Percentiles rank a stretch among this genome's conserved stretches.
Evolutionary conservation across 2,329 filamentous ascomycete genomes (phyloP).

Genomic region (Claviceps fusiformis): DNA sequence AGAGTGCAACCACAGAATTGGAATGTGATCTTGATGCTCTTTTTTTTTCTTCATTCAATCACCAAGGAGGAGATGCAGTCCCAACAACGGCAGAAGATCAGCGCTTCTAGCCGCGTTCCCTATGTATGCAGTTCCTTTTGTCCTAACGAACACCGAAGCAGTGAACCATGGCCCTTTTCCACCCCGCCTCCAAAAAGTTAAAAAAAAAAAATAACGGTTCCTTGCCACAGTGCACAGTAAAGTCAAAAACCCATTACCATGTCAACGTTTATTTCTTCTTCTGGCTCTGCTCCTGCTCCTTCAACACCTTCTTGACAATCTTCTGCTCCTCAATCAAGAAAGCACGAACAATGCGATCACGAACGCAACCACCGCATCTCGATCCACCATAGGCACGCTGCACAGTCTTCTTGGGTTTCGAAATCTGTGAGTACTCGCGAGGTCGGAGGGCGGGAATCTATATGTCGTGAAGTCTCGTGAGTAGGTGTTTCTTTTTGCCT

Average conservation of each 20-base stretch:
- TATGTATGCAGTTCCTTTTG: slow-evolving; percentile 35
- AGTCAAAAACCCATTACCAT: slow-evolving; percentile 14
- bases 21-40: slow-evolving; percentile 23
- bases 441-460: slow-evolving; percentile 93
- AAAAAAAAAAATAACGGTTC: slow-evolving; percentile 14
- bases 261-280: slow-evolving; percentile 53
- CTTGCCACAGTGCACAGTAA: slow-evolving; percentile 23
- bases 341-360: slow-evolving; percentile 92
- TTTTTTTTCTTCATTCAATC: slow-evolving; percentile 29
- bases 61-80: slow-evolving; percentile 30
- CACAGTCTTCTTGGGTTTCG: slow-evolving; percentile 98
- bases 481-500: not conserved
- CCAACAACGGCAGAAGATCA: slow-evolving; percentile 32
- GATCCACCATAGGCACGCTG: slow-evolving; percentile 97
- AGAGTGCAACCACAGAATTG: slow-evolving; percentile 2
- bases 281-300: slow-evolving; percentile 76
- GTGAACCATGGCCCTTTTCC: slow-evolving; percentile 27
- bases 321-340: slow-evolving; percentile 99
- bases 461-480: slow-evolving; percentile 4
- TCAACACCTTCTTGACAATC: slow-evolving; percentile 99
- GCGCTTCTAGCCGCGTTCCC: slow-evolving; percentile 22
- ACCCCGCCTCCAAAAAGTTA: slow-evolving; percentile 3
- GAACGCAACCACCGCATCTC: slow-evolving; percentile 96
- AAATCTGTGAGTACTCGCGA: slow-evolving; percentile 94
- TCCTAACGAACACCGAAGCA: slow-evolving; percentile 41